phyloP scores from a whole-genome alignment of 805 yeast genomes.

The Starmerella powellii region DNA sequence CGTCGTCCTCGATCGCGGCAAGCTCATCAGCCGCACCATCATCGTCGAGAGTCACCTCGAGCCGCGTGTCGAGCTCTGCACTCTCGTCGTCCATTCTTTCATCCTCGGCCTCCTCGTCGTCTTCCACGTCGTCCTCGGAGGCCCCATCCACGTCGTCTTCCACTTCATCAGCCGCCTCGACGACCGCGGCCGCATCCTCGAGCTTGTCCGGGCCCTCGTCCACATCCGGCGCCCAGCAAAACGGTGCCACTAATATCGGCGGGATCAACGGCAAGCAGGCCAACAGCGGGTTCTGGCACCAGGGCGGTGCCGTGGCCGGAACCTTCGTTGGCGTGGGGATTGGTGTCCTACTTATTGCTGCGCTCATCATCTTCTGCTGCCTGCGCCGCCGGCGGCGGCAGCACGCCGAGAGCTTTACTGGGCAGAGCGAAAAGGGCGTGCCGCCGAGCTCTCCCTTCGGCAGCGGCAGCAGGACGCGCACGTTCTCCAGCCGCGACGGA shows the following conservation, averaged over 20 bases:
- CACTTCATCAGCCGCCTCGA: too few relatives aligned
- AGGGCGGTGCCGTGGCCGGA: slow-evolving; percentile 73
- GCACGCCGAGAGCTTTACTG: background rate
- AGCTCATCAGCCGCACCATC: slow-evolving; percentile 4
- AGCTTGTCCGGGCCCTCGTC: background rate
- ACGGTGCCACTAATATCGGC: background rate
- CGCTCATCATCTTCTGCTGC: slow-evolving; percentile 35
- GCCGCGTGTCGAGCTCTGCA: too few relatives aligned
- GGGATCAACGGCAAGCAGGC: background rate
- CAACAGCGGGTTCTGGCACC: slow-evolving; percentile 40
- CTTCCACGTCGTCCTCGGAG: background rate
- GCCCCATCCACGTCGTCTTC: background rate
- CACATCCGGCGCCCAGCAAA: background rate
- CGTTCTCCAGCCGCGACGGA: background rate
- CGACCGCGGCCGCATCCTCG: background rate
- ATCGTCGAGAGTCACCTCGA: slow-evolving; percentile 1
- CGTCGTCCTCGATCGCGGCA: slow-evolving; percentile 5
- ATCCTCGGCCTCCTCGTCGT: background rate
- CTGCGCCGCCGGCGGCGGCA: slow-evolving; percentile 22
- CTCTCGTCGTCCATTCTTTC: too few relatives aligned
- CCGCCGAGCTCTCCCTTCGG: too few relatives aligned
- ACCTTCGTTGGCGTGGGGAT: slow-evolving; percentile 72
- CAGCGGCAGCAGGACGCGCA: too few relatives aligned
- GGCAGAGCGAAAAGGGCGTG: background rate
- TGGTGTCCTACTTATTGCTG: slow-evolving; percentile 34